These are phyloP conservation scores for Ganoderma lucidum DNA, from an alignment of 1,284 basidiomycete species.

Conservation along the genomic window DNA sequence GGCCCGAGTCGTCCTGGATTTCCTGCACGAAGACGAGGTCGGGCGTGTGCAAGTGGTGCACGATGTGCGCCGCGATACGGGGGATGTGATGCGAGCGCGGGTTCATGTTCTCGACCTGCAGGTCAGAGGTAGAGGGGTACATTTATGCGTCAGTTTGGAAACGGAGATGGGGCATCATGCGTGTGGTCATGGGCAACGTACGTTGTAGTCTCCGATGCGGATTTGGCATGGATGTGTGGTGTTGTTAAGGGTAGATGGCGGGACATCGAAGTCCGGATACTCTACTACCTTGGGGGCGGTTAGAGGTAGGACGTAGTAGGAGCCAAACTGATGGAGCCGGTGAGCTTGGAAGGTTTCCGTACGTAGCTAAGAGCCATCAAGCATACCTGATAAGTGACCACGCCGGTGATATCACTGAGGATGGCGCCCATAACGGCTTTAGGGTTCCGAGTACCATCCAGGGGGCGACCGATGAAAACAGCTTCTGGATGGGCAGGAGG, in stretches of 20 bases:
- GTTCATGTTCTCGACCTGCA: conserved; percentile 66
- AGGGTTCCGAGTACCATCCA: conserved; percentile 65
- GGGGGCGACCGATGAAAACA: conserved; percentile 61
- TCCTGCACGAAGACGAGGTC: conserved; percentile 74
- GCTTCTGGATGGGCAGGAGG: conserved; percentile 67
- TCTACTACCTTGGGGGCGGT: conserved; percentile 59
- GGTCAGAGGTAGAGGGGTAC: neutral
- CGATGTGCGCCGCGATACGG: conserved; percentile 63
- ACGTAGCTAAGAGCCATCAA: too few relatives aligned
- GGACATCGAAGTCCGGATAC: conserved; percentile 44
- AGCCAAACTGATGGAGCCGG: conserved; percentile 46
- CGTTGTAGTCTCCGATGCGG: conserved; percentile 72
- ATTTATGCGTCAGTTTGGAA: conserved; percentile 2
- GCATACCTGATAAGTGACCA: conserved; percentile 62
- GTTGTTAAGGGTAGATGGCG: conserved; percentile 50
- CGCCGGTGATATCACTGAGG: conserved; percentile 62
- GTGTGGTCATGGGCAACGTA: conserved; percentile 32
- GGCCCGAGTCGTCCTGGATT: conserved; percentile 69
- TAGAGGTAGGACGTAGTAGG: conserved; percentile 63
- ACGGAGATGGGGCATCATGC: conserved; percentile 2
- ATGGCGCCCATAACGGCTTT: conserved; percentile 54
- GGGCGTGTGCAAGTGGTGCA: conserved; percentile 57
- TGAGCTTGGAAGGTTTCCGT: neutral
- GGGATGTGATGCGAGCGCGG: conserved; percentile 59
- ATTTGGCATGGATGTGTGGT: conserved; percentile 52